A percentile compares a stretch with the other conserved stretches of the same genome.
These are phyloP conservation scores for Psilocybe cyanescens DNA, from an alignment of 768 basidiomycete species.

Conservation along the genomic window DNA sequence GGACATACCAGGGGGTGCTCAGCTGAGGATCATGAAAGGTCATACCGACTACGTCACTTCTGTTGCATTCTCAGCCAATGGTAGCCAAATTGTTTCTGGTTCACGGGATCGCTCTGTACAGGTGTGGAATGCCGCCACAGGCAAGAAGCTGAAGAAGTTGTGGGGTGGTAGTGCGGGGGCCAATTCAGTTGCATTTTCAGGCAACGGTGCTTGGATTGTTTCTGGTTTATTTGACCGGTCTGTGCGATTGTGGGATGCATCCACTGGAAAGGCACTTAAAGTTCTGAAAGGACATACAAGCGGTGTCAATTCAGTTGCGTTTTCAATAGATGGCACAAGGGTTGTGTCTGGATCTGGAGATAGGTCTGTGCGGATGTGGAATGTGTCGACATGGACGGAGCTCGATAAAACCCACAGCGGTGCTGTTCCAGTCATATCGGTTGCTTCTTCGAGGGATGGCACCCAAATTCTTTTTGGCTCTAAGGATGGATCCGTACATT, in stretches of 20 bases:
- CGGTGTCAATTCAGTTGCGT: neutral
- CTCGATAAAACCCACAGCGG: too few species aligned
- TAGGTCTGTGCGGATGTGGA: neutral
- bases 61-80: neutral
- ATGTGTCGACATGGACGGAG: neutral
- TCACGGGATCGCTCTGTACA: too few species aligned
- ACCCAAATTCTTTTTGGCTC: neutral
- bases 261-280: neutral
- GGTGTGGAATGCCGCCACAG: too few species aligned
- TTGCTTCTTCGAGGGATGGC: neutral
- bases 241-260: neutral
- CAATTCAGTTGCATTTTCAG: neutral
- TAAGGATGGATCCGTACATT: neutral
- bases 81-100: too few species aligned
- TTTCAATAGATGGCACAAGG: neutral
- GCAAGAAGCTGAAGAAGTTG: too few species aligned
- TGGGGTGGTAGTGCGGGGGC: too few species aligned
- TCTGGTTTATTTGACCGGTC: neutral
- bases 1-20: neutral
- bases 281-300: neutral
- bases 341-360: neutral
- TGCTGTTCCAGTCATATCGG: too few species aligned
- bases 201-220: neutral
- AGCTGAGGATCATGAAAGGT: neutral
- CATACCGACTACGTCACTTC: neutral